phyloP scores from a whole-genome alignment of 2,329 filamentous ascomycete genomes.

The Trichoderma polysporum region DNA sequence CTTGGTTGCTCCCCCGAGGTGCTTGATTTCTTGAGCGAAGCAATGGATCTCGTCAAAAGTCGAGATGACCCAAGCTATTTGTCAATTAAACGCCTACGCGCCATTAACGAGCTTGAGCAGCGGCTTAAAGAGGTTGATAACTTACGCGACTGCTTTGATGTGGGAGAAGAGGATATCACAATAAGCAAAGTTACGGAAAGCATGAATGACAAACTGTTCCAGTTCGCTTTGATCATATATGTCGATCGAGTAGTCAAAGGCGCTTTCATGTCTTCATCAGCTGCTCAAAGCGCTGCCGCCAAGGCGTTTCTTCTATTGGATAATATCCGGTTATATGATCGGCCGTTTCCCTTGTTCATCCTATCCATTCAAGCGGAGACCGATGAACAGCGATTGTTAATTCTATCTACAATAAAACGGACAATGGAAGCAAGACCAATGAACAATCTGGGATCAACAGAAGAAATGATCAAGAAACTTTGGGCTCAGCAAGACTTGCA shows the following conservation, averaged over 20 bases:
- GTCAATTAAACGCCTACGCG: neutral
- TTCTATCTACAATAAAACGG: neutral
- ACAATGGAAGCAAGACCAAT: slow-evolving; percentile 10
- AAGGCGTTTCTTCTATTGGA: slow-evolving; percentile 13
- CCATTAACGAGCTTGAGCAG: slow-evolving; percentile 13
- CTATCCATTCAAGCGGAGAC: slow-evolving; percentile 17
- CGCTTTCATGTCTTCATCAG: slow-evolving; percentile 4
- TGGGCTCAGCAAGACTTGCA: slow-evolving; percentile 21
- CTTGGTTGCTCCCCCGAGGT: slow-evolving; percentile 19
- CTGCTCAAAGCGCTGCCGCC: neutral
- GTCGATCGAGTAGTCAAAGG: slow-evolving; percentile 19
- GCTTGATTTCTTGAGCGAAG: slow-evolving; percentile 13
- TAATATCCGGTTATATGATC: slow-evolving; percentile 9
- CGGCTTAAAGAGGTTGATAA: slow-evolving; percentile 10
- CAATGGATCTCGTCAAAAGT: slow-evolving; percentile 14
- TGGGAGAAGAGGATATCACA: neutral
- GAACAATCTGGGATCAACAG: slow-evolving; percentile 4
- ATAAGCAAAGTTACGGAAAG: slow-evolving; percentile 3
- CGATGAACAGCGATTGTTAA: slow-evolving; percentile 8
- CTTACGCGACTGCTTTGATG: slow-evolving; percentile 12
- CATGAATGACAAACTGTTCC: slow-evolving; percentile 14
- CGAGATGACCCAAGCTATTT: slow-evolving; percentile 10
- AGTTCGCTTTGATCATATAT: slow-evolving; percentile 17
- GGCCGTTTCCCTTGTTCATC: slow-evolving; percentile 13
- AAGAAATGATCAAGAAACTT: slow-evolving; percentile 13